Conservation (phyloP, 208 protist species). For the Leishmania tarentolae region DNA sequence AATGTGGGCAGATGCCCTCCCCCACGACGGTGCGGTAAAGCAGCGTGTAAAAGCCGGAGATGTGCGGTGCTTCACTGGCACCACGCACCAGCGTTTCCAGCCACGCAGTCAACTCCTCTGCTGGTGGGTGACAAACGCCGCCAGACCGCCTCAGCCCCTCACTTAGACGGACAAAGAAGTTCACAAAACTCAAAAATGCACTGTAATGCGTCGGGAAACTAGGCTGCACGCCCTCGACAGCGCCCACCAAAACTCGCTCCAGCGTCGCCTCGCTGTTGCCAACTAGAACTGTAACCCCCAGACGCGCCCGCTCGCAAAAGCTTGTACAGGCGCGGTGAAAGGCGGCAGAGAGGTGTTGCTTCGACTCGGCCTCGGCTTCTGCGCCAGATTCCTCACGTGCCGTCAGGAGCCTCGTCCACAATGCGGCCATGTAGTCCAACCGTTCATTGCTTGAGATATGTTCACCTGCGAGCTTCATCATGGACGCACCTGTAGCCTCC, state of each 20-base stretch:
- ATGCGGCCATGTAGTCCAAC: neutral
- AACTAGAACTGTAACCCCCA: neutral
- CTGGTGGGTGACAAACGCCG: neutral
- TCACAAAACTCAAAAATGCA: conserved; percentile 15
- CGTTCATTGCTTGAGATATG: neutral
- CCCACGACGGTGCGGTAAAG: conserved; percentile 35
- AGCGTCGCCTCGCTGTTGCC: neutral
- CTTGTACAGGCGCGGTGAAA: conserved; percentile 7
- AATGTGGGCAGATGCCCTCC: neutral
- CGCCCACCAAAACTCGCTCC: conserved; percentile 5
- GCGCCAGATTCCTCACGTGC: neutral
- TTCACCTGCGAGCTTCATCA: conserved; percentile 1
- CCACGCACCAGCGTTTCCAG: conserved; percentile 14
- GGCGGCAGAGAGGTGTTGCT: conserved; percentile 9
- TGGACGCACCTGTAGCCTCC: neutral
- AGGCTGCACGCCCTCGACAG: neutral
- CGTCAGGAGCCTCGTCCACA: conserved; percentile 15
- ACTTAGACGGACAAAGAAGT: conserved; percentile 19
- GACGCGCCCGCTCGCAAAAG: conserved; percentile 5
- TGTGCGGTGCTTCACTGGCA: conserved; percentile 22
- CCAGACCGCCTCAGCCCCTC: neutral
- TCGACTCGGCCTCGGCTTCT: neutral
- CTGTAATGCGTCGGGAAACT: neutral
- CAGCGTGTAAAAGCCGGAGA: conserved; percentile 50
- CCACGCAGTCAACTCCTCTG: conserved; percentile 1